Percentiles rank a stretch among this genome's conserved stretches.
phyloP scores from a whole-genome alignment of 768 basidiomycete species.

The Hypholoma fasciculare region DNA sequence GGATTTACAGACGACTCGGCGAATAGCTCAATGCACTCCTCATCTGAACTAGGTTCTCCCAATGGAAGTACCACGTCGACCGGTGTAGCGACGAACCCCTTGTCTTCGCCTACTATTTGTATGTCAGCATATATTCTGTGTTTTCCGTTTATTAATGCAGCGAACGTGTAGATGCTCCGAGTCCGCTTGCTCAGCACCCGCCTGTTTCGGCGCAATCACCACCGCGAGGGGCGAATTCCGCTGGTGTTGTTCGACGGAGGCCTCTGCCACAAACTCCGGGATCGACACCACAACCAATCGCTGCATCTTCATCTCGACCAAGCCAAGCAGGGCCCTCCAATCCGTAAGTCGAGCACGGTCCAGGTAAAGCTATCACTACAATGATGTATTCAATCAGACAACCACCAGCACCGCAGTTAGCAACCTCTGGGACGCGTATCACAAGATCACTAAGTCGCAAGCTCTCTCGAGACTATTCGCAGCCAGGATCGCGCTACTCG shows the following conservation, averaged over 20 bases:
- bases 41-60: not conserved
- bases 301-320: not conserved
- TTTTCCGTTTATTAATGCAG: not conserved
- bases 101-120: constrained; percentile 7
- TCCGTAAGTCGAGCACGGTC: constrained; percentile 7
- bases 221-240: not conserved
- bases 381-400: not conserved
- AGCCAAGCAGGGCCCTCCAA: constrained; percentile 10
- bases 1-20: constrained; percentile 13
- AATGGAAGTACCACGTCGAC: constrained; percentile 10
- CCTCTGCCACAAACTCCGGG: constrained; percentile 19
- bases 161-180: constrained; percentile 10
- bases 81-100: not conserved
- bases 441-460: constrained; percentile 11
- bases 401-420: not conserved
- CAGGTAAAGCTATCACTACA: not conserved
- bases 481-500: constrained; percentile 4
- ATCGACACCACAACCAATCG: constrained; percentile 2
- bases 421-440: not conserved
- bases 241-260: constrained; percentile 9
- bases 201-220: not conserved
- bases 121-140: not conserved
- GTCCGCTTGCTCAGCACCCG: constrained; percentile 5
- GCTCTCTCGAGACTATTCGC: constrained; percentile 12
- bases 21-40: not conserved